phyloP scores from a whole-genome alignment of 2,329 filamentous ascomycete species.

The Monilinia fructicola region DNA sequence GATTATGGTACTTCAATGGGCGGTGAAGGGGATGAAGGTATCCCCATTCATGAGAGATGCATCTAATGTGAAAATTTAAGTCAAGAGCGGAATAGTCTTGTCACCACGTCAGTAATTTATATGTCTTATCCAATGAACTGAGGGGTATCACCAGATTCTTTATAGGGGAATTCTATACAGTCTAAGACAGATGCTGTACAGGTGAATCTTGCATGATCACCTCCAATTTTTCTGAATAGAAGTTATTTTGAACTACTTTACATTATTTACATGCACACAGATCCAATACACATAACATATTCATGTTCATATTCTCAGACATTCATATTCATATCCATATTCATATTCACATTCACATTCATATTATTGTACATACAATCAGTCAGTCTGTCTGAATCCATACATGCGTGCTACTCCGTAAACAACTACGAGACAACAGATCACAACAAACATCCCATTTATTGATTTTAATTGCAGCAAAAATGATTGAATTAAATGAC shows the following conservation, averaged over 20 bases:
- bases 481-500: constrained; percentile 13
- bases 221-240: not conserved
- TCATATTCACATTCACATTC: not conserved
- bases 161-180: not conserved
- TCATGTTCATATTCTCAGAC: not conserved
- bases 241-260: constrained; percentile 6
- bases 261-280: not conserved
- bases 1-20: not conserved
- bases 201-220: constrained; percentile 15
- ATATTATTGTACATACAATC: constrained; percentile 4
- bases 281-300: not conserved
- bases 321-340: not conserved
- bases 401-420: not conserved
- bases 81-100: constrained; percentile 10
- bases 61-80: not conserved
- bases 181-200: constrained; percentile 11
- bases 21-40: constrained; percentile 4
- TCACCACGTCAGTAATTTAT: constrained; percentile 15
- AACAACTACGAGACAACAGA: not conserved
- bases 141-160: constrained; percentile 8
- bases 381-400: not conserved
- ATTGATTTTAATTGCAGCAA: not conserved
- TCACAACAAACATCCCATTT: not conserved
- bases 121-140: constrained; percentile 2
- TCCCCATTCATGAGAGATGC: not conserved